Percentiles rank a stretch among this genome's conserved stretches.
Evolutionary conservation across 1,284 basidiomycete genomes (phyloP).

Genomic region (Xerocomus minutiporus): DNA sequence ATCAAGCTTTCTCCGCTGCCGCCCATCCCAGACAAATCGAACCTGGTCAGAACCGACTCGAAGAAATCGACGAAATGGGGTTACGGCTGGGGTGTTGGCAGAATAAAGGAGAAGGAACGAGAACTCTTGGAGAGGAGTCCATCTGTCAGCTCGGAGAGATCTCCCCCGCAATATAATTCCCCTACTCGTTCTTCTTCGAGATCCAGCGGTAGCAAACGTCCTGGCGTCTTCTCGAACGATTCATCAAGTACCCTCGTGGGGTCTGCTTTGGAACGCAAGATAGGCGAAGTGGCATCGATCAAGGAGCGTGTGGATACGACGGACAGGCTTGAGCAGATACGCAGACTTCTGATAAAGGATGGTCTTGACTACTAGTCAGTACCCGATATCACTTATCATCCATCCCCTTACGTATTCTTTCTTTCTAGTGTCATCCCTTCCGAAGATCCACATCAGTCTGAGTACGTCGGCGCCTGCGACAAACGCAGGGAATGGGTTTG

Average conservation of each 20-base stretch:
- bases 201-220: conserved; percentile 40
- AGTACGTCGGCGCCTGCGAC: conserved; percentile 79
- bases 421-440: conserved; percentile 62
- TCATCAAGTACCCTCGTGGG: conserved; percentile 70
- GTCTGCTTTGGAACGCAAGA: conserved; percentile 63
- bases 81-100: conserved; percentile 67
- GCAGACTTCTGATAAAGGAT: conserved; percentile 69
- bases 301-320: conserved; percentile 53
- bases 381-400: conserved; percentile 1
- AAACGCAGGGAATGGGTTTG: conserved; percentile 82
- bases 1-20: conserved; percentile 26
- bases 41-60: conserved; percentile 49
- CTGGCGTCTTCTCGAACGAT: conserved; percentile 49
- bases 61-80: conserved; percentile 49
- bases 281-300: conserved; percentile 56
- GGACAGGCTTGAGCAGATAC: conserved; percentile 60
- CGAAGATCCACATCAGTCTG: conserved; percentile 87
- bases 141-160: conserved; percentile 36
- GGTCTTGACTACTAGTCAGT: conserved; percentile 84
- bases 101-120: conserved; percentile 47
- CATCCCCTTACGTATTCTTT: conserved; percentile 9
- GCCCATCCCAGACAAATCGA: conserved; percentile 37
- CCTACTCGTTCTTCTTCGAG: conserved; percentile 39
- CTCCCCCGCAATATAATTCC: conserved; percentile 36
- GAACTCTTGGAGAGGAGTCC: conserved; percentile 42